Evolutionary conservation across 2,329 filamentous ascomycete species (phyloP).

Genomic region (Xylaria sp.): DNA sequence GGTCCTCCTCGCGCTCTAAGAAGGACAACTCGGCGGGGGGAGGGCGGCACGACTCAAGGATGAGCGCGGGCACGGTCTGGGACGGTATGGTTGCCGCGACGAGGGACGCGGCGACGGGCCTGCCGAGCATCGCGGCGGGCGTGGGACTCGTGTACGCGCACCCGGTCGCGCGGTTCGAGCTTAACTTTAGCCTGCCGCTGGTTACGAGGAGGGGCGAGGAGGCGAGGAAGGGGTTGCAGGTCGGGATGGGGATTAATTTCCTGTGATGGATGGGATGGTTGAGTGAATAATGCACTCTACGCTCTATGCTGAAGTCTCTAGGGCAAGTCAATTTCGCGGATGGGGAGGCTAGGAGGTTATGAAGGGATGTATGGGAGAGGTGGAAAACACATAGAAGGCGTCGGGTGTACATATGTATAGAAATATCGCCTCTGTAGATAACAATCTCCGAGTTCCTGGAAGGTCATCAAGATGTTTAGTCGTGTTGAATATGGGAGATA

Average conservation of each 20-base stretch:
- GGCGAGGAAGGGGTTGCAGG: slow-evolving; percentile 85
- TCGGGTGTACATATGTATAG: no score
- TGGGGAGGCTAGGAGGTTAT: no score
- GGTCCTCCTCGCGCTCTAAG: slow-evolving; percentile 19
- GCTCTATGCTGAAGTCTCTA: no score
- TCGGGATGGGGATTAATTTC: slow-evolving; percentile 97
- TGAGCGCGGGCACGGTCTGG: slow-evolving; percentile 50
- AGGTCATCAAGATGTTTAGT: no score
- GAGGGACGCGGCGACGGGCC: slow-evolving; percentile 69
- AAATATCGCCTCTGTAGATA: no score
- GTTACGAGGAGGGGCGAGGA: slow-evolving; percentile 82
- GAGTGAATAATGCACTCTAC: no score
- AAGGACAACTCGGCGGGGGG: slow-evolving; percentile 47
- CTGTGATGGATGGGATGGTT: slow-evolving; percentile 59
- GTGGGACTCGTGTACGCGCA: slow-evolving; percentile 94
- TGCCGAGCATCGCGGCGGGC: slow-evolving; percentile 85
- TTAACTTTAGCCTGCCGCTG: slow-evolving; percentile 91
- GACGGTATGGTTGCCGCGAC: slow-evolving; percentile 64
- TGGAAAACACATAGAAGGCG: no score
- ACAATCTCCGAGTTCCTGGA: no score
- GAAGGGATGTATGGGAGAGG: no score
- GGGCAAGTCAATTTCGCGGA: no score
- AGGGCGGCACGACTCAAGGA: slow-evolving; percentile 29
- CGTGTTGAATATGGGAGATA: no score
- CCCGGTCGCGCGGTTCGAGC: slow-evolving; percentile 87